Conservation (phyloP, 169 alveolate species). For the Eimeria tenella region DNA sequence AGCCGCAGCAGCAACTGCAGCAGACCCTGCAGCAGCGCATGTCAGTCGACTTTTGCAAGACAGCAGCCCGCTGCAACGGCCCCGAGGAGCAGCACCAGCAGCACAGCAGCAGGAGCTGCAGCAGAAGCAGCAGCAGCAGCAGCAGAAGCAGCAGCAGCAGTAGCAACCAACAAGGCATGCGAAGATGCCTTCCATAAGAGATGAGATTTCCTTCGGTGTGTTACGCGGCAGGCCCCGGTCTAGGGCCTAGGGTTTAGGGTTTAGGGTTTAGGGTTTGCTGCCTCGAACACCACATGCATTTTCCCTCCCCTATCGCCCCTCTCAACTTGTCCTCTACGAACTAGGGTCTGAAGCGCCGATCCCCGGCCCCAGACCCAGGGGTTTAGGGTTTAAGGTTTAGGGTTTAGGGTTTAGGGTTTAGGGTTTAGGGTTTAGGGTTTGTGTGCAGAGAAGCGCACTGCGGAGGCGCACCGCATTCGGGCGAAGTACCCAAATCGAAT, state of each 20-base stretch:
- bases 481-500: conserved; percentile 91
- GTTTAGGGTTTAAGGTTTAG: not conserved
- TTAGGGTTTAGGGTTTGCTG: not conserved
- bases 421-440: not conserved
- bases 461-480: conserved; percentile 87
- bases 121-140: not conserved
- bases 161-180: not conserved
- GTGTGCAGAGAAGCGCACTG: conserved; percentile 84
- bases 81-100: not conserved
- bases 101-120: not conserved
- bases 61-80: not conserved
- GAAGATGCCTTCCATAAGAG: conserved; percentile 70
- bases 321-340: too few relatives aligned
- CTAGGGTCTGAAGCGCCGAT: too few relatives aligned
- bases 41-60: not conserved
- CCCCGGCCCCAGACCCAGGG: not conserved
- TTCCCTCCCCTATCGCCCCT: too few relatives aligned
- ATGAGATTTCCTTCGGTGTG: conserved; percentile 70
- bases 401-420: not conserved
- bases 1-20: conserved; percentile 4
- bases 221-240: not conserved
- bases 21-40: not conserved
- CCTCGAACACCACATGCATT: too few relatives aligned
- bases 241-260: conserved; percentile 1
- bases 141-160: conserved; percentile 7